phyloP scores from a whole-genome alignment of 257 asterid species.

The Paulownia fortunei region DNA sequence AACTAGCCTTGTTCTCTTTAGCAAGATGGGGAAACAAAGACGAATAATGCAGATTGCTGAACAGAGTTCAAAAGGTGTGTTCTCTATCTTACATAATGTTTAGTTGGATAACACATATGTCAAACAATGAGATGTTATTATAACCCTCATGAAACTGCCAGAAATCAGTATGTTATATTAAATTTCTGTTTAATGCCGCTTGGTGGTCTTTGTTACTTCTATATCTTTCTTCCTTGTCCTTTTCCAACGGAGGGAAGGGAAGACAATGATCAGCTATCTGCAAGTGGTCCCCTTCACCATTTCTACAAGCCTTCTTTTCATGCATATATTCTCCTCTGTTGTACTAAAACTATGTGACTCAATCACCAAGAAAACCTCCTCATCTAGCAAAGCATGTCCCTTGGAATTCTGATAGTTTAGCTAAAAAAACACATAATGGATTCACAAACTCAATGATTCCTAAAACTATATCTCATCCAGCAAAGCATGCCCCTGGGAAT shows the following conservation, averaged over 20 bases:
- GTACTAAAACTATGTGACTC: conserved; percentile 17
- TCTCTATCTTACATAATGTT: conserved; percentile 12
- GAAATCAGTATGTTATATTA: not conserved
- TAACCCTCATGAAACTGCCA: conserved; percentile 9
- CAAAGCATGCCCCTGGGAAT: not conserved
- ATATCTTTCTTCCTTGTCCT: not conserved
- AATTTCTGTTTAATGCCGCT: not conserved
- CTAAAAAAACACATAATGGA: not conserved
- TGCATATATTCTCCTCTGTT: conserved; percentile 9
- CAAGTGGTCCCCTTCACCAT: not conserved
- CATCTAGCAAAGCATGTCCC: not conserved
- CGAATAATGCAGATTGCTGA: not conserved
- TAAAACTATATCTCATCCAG: not conserved
- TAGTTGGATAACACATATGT: not conserved
- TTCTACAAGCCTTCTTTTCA: not conserved
- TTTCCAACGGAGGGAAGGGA: conserved; percentile 23
- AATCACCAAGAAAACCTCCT: not conserved
- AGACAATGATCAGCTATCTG: conserved; percentile 7
- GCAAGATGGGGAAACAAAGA: conserved; percentile 10
- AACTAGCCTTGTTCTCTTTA: conserved; percentile 16
- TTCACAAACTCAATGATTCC: not conserved
- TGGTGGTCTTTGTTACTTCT: conserved; percentile 1
- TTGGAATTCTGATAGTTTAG: not conserved
- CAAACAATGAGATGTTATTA: not conserved
- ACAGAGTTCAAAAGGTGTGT: not conserved